Conservation (phyloP, 2,329 filamentous ascomycete genomes). For the Pseudodiploospora longispora region DNA sequence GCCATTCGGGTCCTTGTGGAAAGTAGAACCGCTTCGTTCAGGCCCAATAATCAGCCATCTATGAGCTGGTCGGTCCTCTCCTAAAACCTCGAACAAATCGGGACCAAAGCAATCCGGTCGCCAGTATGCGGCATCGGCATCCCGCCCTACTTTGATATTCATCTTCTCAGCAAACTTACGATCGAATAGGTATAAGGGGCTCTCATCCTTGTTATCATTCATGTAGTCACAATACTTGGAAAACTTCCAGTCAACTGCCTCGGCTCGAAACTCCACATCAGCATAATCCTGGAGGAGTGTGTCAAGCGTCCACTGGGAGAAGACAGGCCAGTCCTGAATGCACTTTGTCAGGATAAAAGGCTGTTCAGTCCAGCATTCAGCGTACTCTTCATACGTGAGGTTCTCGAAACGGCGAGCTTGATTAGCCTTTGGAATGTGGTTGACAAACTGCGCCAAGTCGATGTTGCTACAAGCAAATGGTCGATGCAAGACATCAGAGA, state of each 20-base stretch:
- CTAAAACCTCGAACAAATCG: conserved; percentile 76
- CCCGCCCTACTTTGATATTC: conserved; percentile 52
- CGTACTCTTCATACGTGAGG: conserved; percentile 66
- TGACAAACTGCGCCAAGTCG: conserved; percentile 55
- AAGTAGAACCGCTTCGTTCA: conserved; percentile 80
- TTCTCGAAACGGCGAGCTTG: conserved; percentile 62
- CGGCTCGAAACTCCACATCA: conserved; percentile 69
- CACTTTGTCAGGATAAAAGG: conserved; percentile 83
- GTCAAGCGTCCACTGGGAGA: conserved; percentile 64
- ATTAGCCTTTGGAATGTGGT: conserved; percentile 65
- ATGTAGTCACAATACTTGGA: conserved; percentile 78
- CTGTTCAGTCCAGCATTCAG: conserved; percentile 63
- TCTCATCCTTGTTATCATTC: conserved; percentile 71
- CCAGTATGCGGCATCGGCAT: conserved; percentile 57
- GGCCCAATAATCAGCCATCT: conserved; percentile 92
- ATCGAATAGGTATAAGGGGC: conserved; percentile 88
- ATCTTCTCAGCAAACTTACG: conserved; percentile 82
- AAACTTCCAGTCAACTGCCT: conserved; percentile 88
- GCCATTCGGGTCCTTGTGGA: conserved; percentile 75
- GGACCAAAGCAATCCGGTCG: conserved; percentile 76
- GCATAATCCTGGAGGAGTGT: conserved; percentile 56
- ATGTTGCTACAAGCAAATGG: conserved; percentile 86
- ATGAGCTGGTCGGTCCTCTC: conserved; percentile 71
- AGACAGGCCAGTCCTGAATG: conserved; percentile 75
- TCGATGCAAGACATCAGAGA: conserved; percentile 82